A percentile compares a stretch with the other conserved stretches of the same genome.
Conservation (phyloP, 2,329 filamentous ascomycete genomes). For the Colletotrichum endophyticum region DNA sequence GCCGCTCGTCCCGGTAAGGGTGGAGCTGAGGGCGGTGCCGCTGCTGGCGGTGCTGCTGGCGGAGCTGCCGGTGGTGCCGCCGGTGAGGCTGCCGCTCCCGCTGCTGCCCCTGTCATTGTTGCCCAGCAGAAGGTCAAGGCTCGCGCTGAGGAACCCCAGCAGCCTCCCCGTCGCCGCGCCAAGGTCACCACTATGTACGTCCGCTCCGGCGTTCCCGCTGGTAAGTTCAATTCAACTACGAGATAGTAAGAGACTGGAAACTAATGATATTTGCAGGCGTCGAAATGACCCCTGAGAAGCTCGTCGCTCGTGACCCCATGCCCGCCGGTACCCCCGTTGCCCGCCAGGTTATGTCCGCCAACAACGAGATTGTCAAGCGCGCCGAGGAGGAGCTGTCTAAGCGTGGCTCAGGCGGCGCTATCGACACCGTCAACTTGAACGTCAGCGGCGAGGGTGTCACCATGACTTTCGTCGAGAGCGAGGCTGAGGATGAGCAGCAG, state of each 20-base stretch:
- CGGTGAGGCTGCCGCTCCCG: background rate
- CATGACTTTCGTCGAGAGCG: slow-evolving; percentile 51
- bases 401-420: slow-evolving; percentile 26
- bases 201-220: slow-evolving; percentile 44
- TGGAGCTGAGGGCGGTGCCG: background rate
- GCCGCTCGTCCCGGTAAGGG: slow-evolving; percentile 20
- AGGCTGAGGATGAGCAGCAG: slow-evolving; percentile 36
- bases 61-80: slow-evolving; percentile 12
- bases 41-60: slow-evolving; percentile 21
- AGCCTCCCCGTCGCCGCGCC: slow-evolving; percentile 38
- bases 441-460: slow-evolving; percentile 49
- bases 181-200: slow-evolving; percentile 54
- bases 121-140: slow-evolving; percentile 17
- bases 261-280: slow-evolving; percentile 2
- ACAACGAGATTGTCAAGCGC: slow-evolving; percentile 10
- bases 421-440: slow-evolving; percentile 50
- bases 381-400: slow-evolving; percentile 19
- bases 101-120: background rate
- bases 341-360: slow-evolving; percentile 4
- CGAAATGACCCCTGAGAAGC: slow-evolving; percentile 12
- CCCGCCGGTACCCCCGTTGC: background rate
- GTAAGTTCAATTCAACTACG: slow-evolving; percentile 34
- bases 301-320: slow-evolving; percentile 15
- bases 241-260: background rate
- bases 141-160: slow-evolving; percentile 11